Percentiles rank a stretch among this genome's conserved stretches.
These are phyloP conservation scores for Synchytrium microbalum DNA, from an alignment of 371 early-diverging fungal species.

Conservation along the genomic window DNA sequence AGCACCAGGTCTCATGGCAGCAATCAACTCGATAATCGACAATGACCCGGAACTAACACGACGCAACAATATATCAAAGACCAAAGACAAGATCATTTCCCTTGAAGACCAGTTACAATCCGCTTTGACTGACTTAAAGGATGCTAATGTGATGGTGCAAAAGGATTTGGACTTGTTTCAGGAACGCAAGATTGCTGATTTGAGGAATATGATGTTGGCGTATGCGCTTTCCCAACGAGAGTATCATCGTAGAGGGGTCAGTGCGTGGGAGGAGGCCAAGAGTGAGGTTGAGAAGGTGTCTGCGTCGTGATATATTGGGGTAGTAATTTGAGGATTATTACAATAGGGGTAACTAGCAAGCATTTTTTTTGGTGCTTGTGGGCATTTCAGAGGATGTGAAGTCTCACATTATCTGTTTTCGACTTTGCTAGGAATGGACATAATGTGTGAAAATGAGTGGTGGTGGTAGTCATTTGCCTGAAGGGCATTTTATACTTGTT, in stretches of 20 bases:
- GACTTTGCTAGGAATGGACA: no score
- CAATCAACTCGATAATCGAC: constrained; percentile 73
- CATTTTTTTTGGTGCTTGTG: no score
- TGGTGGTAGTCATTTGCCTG: no score
- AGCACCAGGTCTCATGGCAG: constrained; percentile 23
- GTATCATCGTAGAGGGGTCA: constrained; percentile 67
- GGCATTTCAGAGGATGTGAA: no score
- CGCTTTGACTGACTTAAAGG: constrained; percentile 58
- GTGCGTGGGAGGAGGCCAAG: constrained; percentile 32
- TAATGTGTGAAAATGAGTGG: no score
- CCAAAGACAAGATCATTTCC: constrained; percentile 68
- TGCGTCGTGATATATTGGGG: constrained; percentile 19
- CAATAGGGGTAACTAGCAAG: no score
- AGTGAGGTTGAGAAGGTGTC: constrained; percentile 52
- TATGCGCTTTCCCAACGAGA: constrained; percentile 76
- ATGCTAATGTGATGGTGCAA: constrained; percentile 72
- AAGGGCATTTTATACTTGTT: no score
- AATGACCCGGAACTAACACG: constrained; percentile 89
- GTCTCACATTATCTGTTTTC: no score
- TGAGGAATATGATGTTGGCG: constrained; percentile 68
- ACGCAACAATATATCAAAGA: constrained; percentile 78
- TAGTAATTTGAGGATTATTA: no score
- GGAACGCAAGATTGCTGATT: constrained; percentile 74
- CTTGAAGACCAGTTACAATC: constrained; percentile 70
- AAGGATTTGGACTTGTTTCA: constrained; percentile 87